These are phyloP conservation scores for Aegilops umbellulata DNA, from an alignment of 176 grass and related monocot genomes.

Conservation along the genomic window DNA sequence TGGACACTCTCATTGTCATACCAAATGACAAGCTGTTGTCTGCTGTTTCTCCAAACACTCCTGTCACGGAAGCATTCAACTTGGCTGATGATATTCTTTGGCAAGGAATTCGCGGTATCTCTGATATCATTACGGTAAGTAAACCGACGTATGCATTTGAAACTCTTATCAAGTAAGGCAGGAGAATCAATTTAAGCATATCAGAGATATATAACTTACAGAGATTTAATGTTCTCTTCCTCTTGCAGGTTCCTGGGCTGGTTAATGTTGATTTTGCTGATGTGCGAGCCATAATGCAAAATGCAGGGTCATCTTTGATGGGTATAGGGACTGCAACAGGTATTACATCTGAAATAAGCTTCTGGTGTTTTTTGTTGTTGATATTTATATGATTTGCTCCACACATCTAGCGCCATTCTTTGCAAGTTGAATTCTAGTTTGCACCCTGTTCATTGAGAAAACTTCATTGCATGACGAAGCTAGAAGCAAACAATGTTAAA, in stretches of 20 bases:
- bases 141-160: slow-evolving; percentile 1
- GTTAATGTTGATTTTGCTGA: slow-evolving; percentile 99
- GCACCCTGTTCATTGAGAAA: neutral
- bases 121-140: slow-evolving; percentile 87
- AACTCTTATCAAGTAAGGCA: neutral
- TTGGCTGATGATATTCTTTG: slow-evolving; percentile 86
- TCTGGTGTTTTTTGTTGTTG: neutral
- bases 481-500: slow-evolving; percentile 15
- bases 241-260: slow-evolving; percentile 78
- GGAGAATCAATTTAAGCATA: neutral
- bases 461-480: neutral
- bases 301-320: slow-evolving; percentile 99
- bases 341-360: slow-evolving; percentile 30
- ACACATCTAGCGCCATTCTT: neutral
- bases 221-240: neutral
- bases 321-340: slow-evolving; percentile 97
- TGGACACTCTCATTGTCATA: slow-evolving; percentile 90
- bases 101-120: slow-evolving; percentile 93
- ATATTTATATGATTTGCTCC: neutral
- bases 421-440: slow-evolving; percentile 12
- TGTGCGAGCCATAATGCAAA: slow-evolving; percentile 89
- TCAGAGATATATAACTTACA: neutral
- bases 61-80: slow-evolving; percentile 86
- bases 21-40: slow-evolving; percentile 87
- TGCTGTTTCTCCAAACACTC: slow-evolving; percentile 87